Evolutionary conservation across 1,284 basidiomycete genomes (phyloP), one percentile per base, ranked within the genome.

Genomic region (Cronartium ribicola): DNA sequence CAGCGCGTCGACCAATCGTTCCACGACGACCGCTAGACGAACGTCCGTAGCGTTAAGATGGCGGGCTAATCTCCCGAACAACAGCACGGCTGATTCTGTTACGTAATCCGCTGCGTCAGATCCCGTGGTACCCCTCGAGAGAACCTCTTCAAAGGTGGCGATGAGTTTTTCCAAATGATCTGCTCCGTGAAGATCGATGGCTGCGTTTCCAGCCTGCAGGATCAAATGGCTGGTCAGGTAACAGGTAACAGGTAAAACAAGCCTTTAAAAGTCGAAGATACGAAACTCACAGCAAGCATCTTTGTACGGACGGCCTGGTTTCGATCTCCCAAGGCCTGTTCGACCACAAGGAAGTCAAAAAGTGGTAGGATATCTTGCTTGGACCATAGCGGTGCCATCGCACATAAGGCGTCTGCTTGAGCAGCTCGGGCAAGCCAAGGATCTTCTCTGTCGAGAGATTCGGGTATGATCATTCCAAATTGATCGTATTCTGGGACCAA

Each of bases 41-140:
- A 84, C 76, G 80, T 96, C 93, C 0, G 86, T 86, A 5, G 88
- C 82, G 57, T 90, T 87, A 44, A 98, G 85, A 82, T 98, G 94
- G 22, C 90, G 86, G 7, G 95, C 96, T 3, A 94, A 87, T 39
- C 94, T 89, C 76, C 96, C 96, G 77, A 98, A 92, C 14, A 98
- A 85, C 79, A 98, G 93, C 75, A 98, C 91, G 1, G 95, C 89
- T 0, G 94, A 93, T 80, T 98, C 95, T 77, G 95, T 92, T 82
- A 97, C 90, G 76, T 89, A 87, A 81, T 97, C 94, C 20, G 87
- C 88, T 0, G 87, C 85, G 3, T 87, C 83, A 61, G 84, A 85
- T 6, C 72, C 72, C 61, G 44, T 55, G 44, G 51, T 60, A 0
- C 87, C 82, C n/a, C 84, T 83, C 0, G 85, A 85, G 20, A 75